Evolutionary conservation across 345 rosid genomes (phyloP), one percentile per base, ranked within the genome.

Genomic region (Dimocarpus longan): DNA sequence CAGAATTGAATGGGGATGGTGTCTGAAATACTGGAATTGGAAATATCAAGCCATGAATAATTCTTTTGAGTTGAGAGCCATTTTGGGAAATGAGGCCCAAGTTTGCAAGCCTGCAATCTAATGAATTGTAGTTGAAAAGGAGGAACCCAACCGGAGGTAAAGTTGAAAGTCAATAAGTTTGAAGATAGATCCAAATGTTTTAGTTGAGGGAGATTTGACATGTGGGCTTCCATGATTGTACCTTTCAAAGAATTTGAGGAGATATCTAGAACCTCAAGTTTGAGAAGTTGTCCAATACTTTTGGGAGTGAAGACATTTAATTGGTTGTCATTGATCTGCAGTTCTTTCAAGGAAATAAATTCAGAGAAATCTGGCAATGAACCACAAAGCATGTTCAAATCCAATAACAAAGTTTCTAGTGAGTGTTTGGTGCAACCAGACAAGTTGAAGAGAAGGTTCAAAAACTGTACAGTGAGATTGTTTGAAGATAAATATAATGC

Each of bases 281-380:
- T 57, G 22, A n/a, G 5, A 16, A 18, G 63, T 16, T 57, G n/a
- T 57, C 22, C 63, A 57, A 57, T 57, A n/a, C 63, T 57, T 57
- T 4, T 57, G 10, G 24, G 63, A 48, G 52, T 48, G 52, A 48
- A 11, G 52, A 5, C 52, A 48, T 48, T 48, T 48, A 48, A 48
- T 48, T 4, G 52, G 16, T 48, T 48, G 15, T 48, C 0, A 0
- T 0, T 0, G 52, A 48, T 48, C 11, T 10, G 0, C 11, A 48
- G 52, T 48, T 48, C 3, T 48, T 48, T 48, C 52, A 48, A 48
- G 2, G 52, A 48, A 48, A 48, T 48, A 48, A 48, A 48, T 48
- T 48, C 52, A 48, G 52, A 10, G 52, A 48, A 48, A 48, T 48
- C 52, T 48, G 52, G 52, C 52, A 48, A 48, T 48, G 52, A 48